phyloP scores from a whole-genome alignment of 2,329 filamentous ascomycete species.

The Thielaviopsis euricoi region DNA sequence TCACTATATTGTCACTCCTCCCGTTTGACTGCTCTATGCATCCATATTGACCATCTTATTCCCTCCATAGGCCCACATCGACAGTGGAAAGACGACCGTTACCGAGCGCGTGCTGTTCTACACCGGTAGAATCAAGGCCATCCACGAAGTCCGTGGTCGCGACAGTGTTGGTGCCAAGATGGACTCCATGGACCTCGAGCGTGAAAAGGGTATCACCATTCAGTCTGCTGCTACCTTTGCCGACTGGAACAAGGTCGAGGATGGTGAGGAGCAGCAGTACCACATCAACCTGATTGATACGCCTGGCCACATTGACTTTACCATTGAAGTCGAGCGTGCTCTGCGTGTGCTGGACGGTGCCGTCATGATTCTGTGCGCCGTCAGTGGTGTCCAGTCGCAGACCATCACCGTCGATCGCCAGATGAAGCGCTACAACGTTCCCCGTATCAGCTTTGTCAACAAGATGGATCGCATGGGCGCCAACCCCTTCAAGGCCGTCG shows the following conservation, averaged over 20 bases:
- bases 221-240: slow-evolving; percentile 96
- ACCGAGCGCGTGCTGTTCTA: slow-evolving; percentile 97
- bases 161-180: slow-evolving; percentile 96
- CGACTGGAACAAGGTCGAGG: slow-evolving; percentile 80
- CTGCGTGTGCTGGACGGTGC: slow-evolving; percentile 89
- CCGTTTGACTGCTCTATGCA: not conserved
- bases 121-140: slow-evolving; percentile 88
- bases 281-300: slow-evolving; percentile 99
- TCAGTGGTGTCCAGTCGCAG: slow-evolving; percentile 92
- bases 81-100: slow-evolving; percentile 93
- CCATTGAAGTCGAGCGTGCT: slow-evolving; percentile 93
- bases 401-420: slow-evolving; percentile 96
- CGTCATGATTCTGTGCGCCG: slow-evolving; percentile 95
- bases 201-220: slow-evolving; percentile 87
- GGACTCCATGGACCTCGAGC: slow-evolving; percentile 98
- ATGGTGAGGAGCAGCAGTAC: slow-evolving; percentile 76
- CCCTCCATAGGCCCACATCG: slow-evolving; percentile 68
- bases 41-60: not conserved
- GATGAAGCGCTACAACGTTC: slow-evolving; percentile 97
- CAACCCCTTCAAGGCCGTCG: slow-evolving; percentile 93
- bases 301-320: slow-evolving; percentile 96
- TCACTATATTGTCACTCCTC: too few relatives aligned
- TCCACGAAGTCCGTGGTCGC: slow-evolving; percentile 91
- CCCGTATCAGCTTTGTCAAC: slow-evolving; percentile 90
- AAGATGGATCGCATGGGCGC: slow-evolving; percentile 99